phyloP scores from a whole-genome alignment of 352 stramenopile species.

The Thalassiosira exigua region DNA sequence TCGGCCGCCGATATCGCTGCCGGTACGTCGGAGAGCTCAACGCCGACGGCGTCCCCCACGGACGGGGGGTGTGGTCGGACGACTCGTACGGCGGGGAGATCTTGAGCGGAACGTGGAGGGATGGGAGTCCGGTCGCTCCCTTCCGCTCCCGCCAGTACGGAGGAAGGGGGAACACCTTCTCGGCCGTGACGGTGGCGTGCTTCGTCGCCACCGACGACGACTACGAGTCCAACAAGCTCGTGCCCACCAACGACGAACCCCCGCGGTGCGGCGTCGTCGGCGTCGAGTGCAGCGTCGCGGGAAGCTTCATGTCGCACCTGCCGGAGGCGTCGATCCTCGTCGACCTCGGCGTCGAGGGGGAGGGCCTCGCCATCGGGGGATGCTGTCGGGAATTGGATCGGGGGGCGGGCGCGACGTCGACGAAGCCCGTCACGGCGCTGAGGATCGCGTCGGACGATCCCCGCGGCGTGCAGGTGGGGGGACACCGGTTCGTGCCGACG shows the following conservation, averaged over 20 bases:
- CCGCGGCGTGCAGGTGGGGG: constrained; percentile 53
- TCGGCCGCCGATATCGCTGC: constrained; percentile 61
- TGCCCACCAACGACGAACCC: constrained; percentile 57
- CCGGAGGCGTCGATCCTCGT: constrained; percentile 46
- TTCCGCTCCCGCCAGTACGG: constrained; percentile 86
- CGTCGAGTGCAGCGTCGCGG: constrained; percentile 80
- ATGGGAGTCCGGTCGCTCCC: constrained; percentile 85
- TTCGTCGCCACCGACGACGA: constrained; percentile 70
- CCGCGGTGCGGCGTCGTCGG: constrained; percentile 85
- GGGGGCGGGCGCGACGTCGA: not conserved
- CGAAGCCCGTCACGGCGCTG: constrained; percentile 22
- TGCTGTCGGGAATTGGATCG: not conserved
- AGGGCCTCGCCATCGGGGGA: constrained; percentile 5
- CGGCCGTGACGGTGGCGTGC: constrained; percentile 85
- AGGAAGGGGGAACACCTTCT: constrained; percentile 84
- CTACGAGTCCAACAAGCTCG: constrained; percentile 57
- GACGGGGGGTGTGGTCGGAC: constrained; percentile 85
- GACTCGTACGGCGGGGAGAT: constrained; percentile 85
- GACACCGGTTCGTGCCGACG: constrained; percentile 52
- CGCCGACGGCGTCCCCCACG: constrained; percentile 77
- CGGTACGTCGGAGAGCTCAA: constrained; percentile 85
- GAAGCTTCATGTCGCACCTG: constrained; percentile 73
- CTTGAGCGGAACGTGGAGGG: constrained; percentile 83
- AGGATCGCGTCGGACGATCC: constrained; percentile 49
- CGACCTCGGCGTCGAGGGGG: constrained; percentile 10